Evolutionary conservation across 2,329 filamentous ascomycete genomes (phyloP), one percentile per base, ranked within the genome.

Genomic region (Colletotrichum musicola): DNA sequence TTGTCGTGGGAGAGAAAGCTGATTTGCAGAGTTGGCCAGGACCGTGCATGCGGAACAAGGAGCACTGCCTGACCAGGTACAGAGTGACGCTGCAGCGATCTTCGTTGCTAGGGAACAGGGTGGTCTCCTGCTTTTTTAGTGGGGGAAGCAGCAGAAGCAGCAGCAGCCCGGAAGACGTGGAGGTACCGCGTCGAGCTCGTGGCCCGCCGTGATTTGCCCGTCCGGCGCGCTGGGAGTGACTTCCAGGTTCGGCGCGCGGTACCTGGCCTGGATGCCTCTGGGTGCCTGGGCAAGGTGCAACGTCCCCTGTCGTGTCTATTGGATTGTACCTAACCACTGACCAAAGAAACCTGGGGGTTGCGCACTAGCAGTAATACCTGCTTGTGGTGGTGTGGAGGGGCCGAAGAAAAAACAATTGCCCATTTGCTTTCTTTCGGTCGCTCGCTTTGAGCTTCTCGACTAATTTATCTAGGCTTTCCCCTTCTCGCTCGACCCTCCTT

Each of bases 101-200:
- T 62, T 67, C 47, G 68, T 69, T 70, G 68, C 68, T 70, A 60
- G 68, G 68, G 64, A 70, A 70, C 64, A 69, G 60, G 55, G 64
- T 59, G 42, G 49, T 54, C 38, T 55, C 68, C 50, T 55, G 50
- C 18, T 56, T 57, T 35, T 56, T 27, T 30, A 57, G 59, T 55
- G 61, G 64, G 57, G 57, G 35, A 12, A 14, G 7, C 1, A 30
- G 27, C 9, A 9, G 14, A 18, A 27, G 30, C 57, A 22, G 46
- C 57, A 22, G 57, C 57, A 51, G 57, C 30, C 57, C 46, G 57
- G 30, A 40, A 60, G 27, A 25, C 22, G 22, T 25, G 22, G 30
- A 16, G 38, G 44, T 49, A 35, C 56, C 38, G n/a, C 47, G 47
- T 35, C 30, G 16, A n/a, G 35, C 25, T 44, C 59, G 59, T 54